phyloP scores from a whole-genome alignment of 176 grass and related monocot genomes.

The Ampelocalamus luodianensis region DNA sequence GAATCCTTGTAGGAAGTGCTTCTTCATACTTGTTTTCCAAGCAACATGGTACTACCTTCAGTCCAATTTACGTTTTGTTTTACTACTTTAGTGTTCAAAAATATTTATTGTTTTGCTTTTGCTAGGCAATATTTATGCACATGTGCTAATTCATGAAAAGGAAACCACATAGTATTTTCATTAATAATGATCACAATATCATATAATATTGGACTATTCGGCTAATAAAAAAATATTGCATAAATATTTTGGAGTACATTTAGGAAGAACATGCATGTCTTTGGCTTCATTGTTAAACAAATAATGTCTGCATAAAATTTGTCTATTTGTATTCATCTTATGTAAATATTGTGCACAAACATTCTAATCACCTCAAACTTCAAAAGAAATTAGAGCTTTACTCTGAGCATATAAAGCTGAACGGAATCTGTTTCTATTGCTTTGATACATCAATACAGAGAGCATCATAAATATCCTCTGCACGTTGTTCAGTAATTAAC shows the following conservation, averaged over 20 bases:
- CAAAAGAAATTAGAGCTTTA: constrained; percentile 7
- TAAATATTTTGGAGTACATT: not conserved
- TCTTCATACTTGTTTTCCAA: not conserved
- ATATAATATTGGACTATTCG: not conserved
- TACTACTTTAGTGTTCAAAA: not conserved
- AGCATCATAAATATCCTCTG: constrained; percentile 10
- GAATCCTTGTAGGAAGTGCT: not conserved
- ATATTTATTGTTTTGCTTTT: not conserved
- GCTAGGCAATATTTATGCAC: not conserved
- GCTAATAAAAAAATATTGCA: not conserved
- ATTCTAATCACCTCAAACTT: constrained; percentile 25
- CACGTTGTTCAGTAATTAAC: not conserved
- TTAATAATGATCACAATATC: not conserved
- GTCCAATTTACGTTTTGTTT: not conserved
- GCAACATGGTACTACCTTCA: not conserved
- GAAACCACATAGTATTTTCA: not conserved
- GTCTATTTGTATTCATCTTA: not conserved
- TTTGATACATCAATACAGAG: not conserved
- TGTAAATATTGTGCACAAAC: constrained; percentile 16
- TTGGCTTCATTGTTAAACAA: not conserved
- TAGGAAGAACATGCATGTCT: not conserved
- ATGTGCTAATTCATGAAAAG: not conserved
- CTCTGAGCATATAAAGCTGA: constrained; percentile 8
- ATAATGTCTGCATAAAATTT: not conserved
- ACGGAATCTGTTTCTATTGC: not conserved